phyloP scores from a whole-genome alignment of 169 alveolate genomes.

The Perkinsus olseni region DNA sequence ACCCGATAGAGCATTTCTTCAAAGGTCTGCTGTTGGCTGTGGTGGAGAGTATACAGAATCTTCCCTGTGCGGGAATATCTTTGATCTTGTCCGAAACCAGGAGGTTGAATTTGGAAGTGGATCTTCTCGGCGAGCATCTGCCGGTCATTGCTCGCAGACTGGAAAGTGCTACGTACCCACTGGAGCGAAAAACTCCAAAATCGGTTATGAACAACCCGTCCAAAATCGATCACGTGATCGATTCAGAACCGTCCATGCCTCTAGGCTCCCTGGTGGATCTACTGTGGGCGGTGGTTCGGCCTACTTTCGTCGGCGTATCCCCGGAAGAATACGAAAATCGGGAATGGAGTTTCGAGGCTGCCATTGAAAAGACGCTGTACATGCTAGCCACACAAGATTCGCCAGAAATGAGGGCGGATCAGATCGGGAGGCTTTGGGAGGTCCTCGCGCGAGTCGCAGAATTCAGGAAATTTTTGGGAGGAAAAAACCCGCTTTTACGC shows the following conservation, averaged over 20 bases:
- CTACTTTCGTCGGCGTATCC: neutral
- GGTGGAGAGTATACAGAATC: neutral
- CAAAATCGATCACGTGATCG: neutral
- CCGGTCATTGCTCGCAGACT: neutral
- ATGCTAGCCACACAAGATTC: neutral
- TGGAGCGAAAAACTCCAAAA: neutral
- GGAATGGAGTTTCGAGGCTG: neutral
- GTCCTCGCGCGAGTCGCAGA: neutral
- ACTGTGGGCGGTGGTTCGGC: neutral
- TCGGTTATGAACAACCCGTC: neutral
- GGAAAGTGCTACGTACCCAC: neutral
- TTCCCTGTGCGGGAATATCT: neutral
- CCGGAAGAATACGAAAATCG: neutral
- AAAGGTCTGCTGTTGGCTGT: neutral
- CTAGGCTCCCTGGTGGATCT: neutral
- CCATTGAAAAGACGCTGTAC: neutral
- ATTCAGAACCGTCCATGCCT: neutral
- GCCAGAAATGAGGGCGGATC: neutral
- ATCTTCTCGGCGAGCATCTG: neutral
- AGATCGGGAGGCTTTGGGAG: neutral
- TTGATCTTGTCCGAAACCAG: neutral
- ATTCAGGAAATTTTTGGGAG: neutral
- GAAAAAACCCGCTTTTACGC: neutral
- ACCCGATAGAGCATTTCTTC: neutral
- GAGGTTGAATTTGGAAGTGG: neutral